phyloP scores from a whole-genome alignment of 2,329 filamentous ascomycete species.

The Didymella glomerata region DNA sequence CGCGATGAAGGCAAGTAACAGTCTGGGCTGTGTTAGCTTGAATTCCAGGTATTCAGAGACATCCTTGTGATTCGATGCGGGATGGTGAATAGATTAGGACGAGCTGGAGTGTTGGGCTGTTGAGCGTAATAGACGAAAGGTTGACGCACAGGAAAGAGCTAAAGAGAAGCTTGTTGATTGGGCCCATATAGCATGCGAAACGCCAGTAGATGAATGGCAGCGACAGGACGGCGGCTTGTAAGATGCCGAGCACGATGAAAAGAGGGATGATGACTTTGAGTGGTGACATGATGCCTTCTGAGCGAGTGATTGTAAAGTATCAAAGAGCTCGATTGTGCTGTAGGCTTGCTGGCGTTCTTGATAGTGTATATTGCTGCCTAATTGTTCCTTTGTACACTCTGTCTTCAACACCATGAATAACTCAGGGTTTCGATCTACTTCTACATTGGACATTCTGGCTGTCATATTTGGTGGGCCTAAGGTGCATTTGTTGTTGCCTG shows the following conservation, averaged over 20 bases:
- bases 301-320: not conserved
- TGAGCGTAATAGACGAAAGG: not conserved
- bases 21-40: not conserved
- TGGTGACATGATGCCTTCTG: not conserved
- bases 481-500: slow-evolving; percentile 16
- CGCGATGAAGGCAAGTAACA: slow-evolving; percentile 4
- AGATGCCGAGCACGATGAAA: slow-evolving; percentile 5
- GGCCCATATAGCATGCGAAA: not conserved
- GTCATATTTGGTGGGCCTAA: slow-evolving; percentile 8
- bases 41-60: too few relatives aligned
- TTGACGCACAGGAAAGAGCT: not conserved
- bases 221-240: slow-evolving; percentile 5
- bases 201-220: slow-evolving; percentile 10
- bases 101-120: too few relatives aligned
- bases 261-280: slow-evolving; percentile 6
- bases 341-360: not conserved
- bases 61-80: too few relatives aligned
- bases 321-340: not conserved
- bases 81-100: not conserved
- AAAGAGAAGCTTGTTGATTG: not conserved
- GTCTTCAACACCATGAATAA: not conserved
- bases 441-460: not conserved
- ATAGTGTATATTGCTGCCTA: slow-evolving; percentile 10
- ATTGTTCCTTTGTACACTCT: not conserved
- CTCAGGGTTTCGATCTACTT: not conserved